These are phyloP conservation scores for Nakazawaea ambrosiae DNA, from an alignment of 805 yeast species.

Conservation along the genomic window DNA sequence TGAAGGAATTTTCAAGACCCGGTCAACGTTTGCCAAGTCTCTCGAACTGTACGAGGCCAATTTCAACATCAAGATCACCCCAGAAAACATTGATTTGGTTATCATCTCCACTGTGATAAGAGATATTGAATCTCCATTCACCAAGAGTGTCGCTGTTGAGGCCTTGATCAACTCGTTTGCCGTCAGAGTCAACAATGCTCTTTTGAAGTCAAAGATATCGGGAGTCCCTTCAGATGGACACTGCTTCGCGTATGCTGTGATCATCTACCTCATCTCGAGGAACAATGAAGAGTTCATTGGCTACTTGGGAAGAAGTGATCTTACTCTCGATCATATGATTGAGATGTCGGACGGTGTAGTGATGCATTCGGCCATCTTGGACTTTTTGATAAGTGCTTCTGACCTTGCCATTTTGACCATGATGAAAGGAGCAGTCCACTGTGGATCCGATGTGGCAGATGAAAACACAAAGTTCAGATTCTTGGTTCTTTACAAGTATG, in stretches of 20 bases:
- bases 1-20: constrained; percentile 23
- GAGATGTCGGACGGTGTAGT: constrained; percentile 23
- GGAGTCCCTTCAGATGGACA: constrained; percentile 14
- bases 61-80: constrained; percentile 31
- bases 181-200: constrained; percentile 31
- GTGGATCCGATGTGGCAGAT: constrained; percentile 7
- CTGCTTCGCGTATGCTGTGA: constrained; percentile 24
- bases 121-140: constrained; percentile 54
- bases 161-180: constrained; percentile 37
- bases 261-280: constrained; percentile 26
- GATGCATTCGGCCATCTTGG: constrained; percentile 30
- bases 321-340: constrained; percentile 24
- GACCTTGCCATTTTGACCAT: constrained; percentile 10
- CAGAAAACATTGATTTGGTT: constrained; percentile 43
- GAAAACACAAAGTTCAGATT: constrained; percentile 11
- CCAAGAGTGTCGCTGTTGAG: constrained; percentile 40
- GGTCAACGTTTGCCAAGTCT: constrained; percentile 32
- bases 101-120: constrained; percentile 41
- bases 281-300: constrained; percentile 28
- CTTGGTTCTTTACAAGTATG: constrained; percentile 9
- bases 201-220: constrained; percentile 8
- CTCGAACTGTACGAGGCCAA: constrained; percentile 35
- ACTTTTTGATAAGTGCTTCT: constrained; percentile 15
- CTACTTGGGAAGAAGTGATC: constrained; percentile 26
- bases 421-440: constrained; percentile 6